Percentiles rank a stretch among this genome's conserved stretches.
These are phyloP conservation scores for Phialophora expanda DNA, from an alignment of 2,329 filamentous ascomycete species.

Conservation along the genomic window DNA sequence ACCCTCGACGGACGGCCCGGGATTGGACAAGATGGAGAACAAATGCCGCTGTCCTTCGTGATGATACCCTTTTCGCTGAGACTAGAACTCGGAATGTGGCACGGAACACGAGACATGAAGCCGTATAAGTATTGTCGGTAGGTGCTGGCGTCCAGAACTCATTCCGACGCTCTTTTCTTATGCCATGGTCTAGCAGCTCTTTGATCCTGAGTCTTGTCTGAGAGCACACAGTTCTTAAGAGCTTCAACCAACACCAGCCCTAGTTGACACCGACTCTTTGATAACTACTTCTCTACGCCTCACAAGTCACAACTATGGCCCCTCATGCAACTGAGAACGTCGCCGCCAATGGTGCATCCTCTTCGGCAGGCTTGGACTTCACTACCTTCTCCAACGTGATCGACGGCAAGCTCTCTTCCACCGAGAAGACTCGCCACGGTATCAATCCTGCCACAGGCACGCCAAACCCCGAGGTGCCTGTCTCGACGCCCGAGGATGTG, in stretches of 20 bases:
- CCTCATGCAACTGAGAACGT: constrained; percentile 22
- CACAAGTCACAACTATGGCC: constrained; percentile 15
- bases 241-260: too few relatives aligned
- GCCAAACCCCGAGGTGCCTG: constrained; percentile 57
- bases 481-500: constrained; percentile 56
- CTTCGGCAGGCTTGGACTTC: constrained; percentile 38
- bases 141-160: not conserved
- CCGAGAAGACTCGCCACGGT: constrained; percentile 53
- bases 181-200: not conserved
- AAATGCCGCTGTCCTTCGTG: constrained; percentile 2
- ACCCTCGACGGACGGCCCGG: not conserved
- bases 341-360: constrained; percentile 11
- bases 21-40: not conserved
- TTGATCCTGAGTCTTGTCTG: not conserved
- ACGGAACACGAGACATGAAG: constrained; percentile 5
- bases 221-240: not conserved
- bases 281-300: not conserved
- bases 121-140: not conserved
- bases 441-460: constrained; percentile 59
- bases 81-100: not conserved
- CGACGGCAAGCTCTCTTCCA: constrained; percentile 55
- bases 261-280: not conserved
- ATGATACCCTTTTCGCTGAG: not conserved
- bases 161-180: not conserved
- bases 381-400: constrained; percentile 60